phyloP scores from a whole-genome alignment of 1,139 yeast genomes.

The Hemisphaericaspora xylanilytica region DNA sequence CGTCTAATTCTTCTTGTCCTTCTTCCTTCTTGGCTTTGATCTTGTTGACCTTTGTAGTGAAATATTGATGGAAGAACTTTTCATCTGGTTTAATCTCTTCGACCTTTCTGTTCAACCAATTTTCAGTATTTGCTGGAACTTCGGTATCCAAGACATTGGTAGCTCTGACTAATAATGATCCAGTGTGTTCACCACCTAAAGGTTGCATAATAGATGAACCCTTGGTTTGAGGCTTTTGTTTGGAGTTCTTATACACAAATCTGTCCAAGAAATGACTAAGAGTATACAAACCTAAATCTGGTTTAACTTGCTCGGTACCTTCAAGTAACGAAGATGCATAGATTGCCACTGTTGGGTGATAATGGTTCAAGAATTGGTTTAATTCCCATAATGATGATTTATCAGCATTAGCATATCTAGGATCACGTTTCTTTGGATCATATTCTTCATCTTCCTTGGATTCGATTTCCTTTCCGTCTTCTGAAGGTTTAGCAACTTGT shows the following conservation, averaged over 20 bases:
- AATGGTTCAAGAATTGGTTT: slow-evolving; percentile 69
- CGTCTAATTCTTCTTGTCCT: slow-evolving; percentile 19
- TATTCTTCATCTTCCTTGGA: slow-evolving; percentile 35
- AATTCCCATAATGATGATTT: slow-evolving; percentile 86
- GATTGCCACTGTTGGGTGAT: slow-evolving; percentile 86
- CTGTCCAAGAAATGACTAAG: slow-evolving; percentile 89
- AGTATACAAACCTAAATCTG: slow-evolving; percentile 87
- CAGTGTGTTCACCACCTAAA: slow-evolving; percentile 85
- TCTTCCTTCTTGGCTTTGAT: slow-evolving; percentile 31
- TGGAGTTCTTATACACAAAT: slow-evolving; percentile 92
- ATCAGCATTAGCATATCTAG: slow-evolving; percentile 79
- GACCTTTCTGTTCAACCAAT: slow-evolving; percentile 71
- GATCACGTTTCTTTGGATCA: slow-evolving; percentile 90
- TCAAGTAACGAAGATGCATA: slow-evolving; percentile 68
- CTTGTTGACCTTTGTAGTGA: slow-evolving; percentile 58
- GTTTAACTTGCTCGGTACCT: slow-evolving; percentile 51
- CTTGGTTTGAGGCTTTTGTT: slow-evolving; percentile 64
- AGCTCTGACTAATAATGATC: slow-evolving; percentile 67
- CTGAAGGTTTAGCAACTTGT: slow-evolving; percentile 24
- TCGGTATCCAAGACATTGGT: slow-evolving; percentile 47
- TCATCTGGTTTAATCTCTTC: slow-evolving; percentile 83
- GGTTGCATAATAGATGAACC: slow-evolving; percentile 98
- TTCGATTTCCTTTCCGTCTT: slow-evolving; percentile 21
- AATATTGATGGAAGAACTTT: slow-evolving; percentile 84
- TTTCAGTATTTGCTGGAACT: slow-evolving; percentile 74